Evolutionary conservation across 495 filamentous ascomycete species (phyloP), one percentile per base, ranked within the genome.

Genomic region (Melanomma pulvis-pyrius): DNA sequence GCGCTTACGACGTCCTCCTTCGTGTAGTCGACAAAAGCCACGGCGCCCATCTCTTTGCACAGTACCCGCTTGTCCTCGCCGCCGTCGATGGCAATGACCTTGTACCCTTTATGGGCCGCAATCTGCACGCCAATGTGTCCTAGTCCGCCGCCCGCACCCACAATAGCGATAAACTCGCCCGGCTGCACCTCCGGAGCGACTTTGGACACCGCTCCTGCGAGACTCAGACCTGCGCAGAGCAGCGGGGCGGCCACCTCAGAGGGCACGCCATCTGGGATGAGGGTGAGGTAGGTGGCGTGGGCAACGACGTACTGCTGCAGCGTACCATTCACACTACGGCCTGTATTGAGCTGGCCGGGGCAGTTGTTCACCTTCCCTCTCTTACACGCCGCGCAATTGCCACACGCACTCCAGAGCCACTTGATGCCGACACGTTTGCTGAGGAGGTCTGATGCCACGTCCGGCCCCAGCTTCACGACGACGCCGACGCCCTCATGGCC

Each of bases 251-350:
- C 91, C 52, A 84, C 78, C 8, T 82, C 84, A 26, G 78, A 82
- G 0, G 80, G 67, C 25, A 90, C 68, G 1, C 72, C 72, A n/a
- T 89, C 88, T 0, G 93, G 92, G 65, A 96, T 96, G 67, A 86
- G 83, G 75, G 92, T 78, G 8, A 88, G 89, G 71, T 92, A 96
- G 21, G 86, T 83, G 0, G 91, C 91, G 75, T 94, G 93, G 51
- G 84, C 93, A 72, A 96, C 85, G 74, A 84, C 83, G 77, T 96
- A 96, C 78, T 97, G 88, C 80, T 96, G 92, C 83, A 97, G 96
- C 46, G 86, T 87, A 46, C 92, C 92, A 75, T 94, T 89, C 58
- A 94, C 90, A 2, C 90, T 93, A 78, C 96, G 93, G 32, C 92
- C 92, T 0, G 91, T 93, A 30, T 96, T 84, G 30, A 82, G 71